Conservation (phyloP, 2,329 filamentous ascomycete species). For the Didymella glomerata region DNA sequence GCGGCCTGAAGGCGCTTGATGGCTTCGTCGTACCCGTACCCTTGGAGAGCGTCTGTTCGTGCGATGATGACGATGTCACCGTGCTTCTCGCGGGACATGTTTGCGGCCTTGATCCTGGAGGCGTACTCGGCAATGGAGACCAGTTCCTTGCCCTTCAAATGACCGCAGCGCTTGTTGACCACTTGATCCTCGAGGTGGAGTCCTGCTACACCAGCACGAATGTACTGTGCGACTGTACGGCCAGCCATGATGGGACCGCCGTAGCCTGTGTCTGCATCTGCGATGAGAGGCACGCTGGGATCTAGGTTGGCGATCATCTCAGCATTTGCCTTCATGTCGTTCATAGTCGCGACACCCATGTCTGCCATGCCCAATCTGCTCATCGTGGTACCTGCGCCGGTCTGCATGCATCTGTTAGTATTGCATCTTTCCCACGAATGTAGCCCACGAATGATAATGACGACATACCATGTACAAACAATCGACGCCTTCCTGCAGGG, state of each 20-base stretch:
- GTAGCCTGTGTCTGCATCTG: slow-evolving; percentile 68
- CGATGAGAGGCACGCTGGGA: slow-evolving; percentile 65
- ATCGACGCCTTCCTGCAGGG: slow-evolving; percentile 69
- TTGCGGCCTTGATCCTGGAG: slow-evolving; percentile 66
- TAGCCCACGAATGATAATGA: neutral
- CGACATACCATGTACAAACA: slow-evolving; percentile 70
- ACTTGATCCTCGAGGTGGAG: slow-evolving; percentile 72
- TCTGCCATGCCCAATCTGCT: slow-evolving; percentile 70
- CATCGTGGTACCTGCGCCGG: slow-evolving; percentile 68
- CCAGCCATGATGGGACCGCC: slow-evolving; percentile 57
- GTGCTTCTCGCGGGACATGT: slow-evolving; percentile 58
- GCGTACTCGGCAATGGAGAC: slow-evolving; percentile 62
- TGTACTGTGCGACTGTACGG: slow-evolving; percentile 63
- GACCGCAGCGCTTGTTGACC: slow-evolving; percentile 70
- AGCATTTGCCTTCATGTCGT: slow-evolving; percentile 71
- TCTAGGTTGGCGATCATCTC: slow-evolving; percentile 70
- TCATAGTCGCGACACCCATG: slow-evolving; percentile 67
- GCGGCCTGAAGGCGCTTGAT: slow-evolving; percentile 61
- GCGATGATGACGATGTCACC: slow-evolving; percentile 71
- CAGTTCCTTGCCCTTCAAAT: slow-evolving; percentile 68
- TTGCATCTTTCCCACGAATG: neutral
- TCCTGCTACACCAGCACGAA: slow-evolving; percentile 64
- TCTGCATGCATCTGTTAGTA: slow-evolving; percentile 51
- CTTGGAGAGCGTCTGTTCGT: slow-evolving; percentile 68
- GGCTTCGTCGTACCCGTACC: slow-evolving; percentile 65